A percentile compares a stretch with the other conserved stretches of the same genome.
These are phyloP conservation scores for Mrakia frigida DNA, from an alignment of 768 basidiomycete species.

Conservation along the genomic window DNA sequence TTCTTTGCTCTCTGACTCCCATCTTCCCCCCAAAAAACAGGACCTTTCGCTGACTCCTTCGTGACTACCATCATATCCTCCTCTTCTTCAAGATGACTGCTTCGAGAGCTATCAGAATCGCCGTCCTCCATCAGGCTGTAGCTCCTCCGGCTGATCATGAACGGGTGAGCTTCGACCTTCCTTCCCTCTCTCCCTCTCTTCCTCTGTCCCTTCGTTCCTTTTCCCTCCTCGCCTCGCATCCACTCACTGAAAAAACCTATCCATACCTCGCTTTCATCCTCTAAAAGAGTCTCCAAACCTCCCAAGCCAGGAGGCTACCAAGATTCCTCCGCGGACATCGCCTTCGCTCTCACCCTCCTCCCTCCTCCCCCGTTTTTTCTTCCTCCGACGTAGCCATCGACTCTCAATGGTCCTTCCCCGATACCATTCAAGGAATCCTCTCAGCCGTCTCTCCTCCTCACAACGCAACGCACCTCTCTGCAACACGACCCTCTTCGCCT, in stretches of 20 bases:
- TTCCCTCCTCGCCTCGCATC: neutral
- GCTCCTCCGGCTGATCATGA: slow-evolving; percentile 33
- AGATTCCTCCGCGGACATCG: slow-evolving; percentile 39
- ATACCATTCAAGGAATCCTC: slow-evolving; percentile 36
- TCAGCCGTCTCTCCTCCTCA: slow-evolving; percentile 33
- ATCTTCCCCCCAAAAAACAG: neutral
- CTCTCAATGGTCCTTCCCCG: slow-evolving; percentile 39
- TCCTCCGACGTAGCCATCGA: slow-evolving; percentile 33
- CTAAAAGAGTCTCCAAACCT: slow-evolving; percentile 37
- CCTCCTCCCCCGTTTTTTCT: neutral
- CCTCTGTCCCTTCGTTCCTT: neutral
- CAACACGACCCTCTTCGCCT: slow-evolving; percentile 38
- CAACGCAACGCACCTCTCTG: slow-evolving; percentile 38
- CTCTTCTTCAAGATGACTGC: neutral
- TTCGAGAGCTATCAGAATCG: neutral
- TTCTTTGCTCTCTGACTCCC: no score
- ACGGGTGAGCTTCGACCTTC: slow-evolving; percentile 30
- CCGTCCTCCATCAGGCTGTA: slow-evolving; percentile 27
- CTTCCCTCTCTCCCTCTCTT: neutral
- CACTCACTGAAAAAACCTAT: no score
- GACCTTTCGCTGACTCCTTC: neutral
- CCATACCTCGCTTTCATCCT: neutral
- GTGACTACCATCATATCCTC: neutral
- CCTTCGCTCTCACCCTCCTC: slow-evolving; percentile 33
- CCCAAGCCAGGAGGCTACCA: slow-evolving; percentile 41